Conservation (phyloP, 2,329 filamentous ascomycete species). For the Paraphoma chrysanthemicola region DNA sequence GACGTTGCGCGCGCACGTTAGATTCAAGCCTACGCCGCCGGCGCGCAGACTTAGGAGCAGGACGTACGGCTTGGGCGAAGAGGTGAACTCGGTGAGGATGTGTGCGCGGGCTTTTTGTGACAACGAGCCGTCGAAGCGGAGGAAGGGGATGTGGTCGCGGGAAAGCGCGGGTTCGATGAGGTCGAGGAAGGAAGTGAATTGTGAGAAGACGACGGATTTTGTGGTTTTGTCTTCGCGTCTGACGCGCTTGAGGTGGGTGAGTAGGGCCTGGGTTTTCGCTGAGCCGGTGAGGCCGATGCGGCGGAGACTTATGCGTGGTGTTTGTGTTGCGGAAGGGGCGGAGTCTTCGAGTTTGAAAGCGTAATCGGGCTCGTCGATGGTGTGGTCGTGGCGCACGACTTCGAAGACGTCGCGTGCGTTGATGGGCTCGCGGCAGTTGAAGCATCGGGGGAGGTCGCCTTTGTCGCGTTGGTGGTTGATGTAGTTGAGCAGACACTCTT, state of each 20-base stretch:
- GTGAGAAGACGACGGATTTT: slow-evolving; percentile 94
- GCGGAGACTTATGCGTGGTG: slow-evolving; percentile 65
- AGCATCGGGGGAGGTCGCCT: slow-evolving; percentile 79
- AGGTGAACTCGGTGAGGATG: slow-evolving; percentile 75
- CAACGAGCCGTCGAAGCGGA: slow-evolving; percentile 94
- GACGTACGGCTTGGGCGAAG: slow-evolving; percentile 67
- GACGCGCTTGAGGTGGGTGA: slow-evolving; percentile 75
- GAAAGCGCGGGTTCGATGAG: slow-evolving; percentile 84
- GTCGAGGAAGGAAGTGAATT: slow-evolving; percentile 95
- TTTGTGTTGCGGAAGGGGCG: slow-evolving; percentile 30
- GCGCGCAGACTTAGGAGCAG: slow-evolving; percentile 85
- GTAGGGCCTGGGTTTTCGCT: slow-evolving; percentile 83
- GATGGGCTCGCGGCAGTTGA: slow-evolving; percentile 86
- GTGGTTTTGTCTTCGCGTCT: slow-evolving; percentile 70
- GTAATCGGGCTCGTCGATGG: slow-evolving; percentile 54
- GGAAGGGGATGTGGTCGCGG: slow-evolving; percentile 73
- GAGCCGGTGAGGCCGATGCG: slow-evolving; percentile 74
- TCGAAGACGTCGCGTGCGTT: slow-evolving; percentile 88
- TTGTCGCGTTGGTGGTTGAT: slow-evolving; percentile 86
- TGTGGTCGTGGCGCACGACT: slow-evolving; percentile 80
- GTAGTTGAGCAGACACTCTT: slow-evolving; percentile 87
- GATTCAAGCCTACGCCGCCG: slow-evolving; percentile 90
- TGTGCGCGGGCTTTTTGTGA: slow-evolving; percentile 81
- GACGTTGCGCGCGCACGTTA: slow-evolving; percentile 86
- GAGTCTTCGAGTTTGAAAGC: slow-evolving; percentile 37